phyloP scores from a whole-genome alignment of 2,329 filamentous ascomycete species.

The Diaporthe ampelina region DNA sequence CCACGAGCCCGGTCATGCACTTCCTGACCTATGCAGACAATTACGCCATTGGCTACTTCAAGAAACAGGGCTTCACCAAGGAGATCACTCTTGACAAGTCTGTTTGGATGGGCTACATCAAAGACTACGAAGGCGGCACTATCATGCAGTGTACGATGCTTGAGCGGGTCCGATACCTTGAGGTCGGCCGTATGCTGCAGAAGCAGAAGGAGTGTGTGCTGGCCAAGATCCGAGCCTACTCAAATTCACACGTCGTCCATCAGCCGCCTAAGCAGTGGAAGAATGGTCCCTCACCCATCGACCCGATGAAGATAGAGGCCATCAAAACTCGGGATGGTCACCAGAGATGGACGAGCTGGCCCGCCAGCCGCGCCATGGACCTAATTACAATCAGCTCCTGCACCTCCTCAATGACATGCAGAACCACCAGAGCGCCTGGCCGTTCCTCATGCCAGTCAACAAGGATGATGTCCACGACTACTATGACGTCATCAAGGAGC shows the following conservation, averaged over 20 bases:
- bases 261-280: constrained; percentile 88
- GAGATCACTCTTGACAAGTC: constrained; percentile 93
- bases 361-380: constrained; percentile 93
- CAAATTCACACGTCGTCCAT: constrained; percentile 89
- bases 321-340: constrained; percentile 96
- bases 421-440: constrained; percentile 94
- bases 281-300: constrained; percentile 78
- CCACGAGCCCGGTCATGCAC: constrained; percentile 96
- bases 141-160: constrained; percentile 99
- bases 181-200: constrained; percentile 91
- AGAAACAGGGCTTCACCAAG: constrained; percentile 99
- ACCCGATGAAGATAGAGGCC: constrained; percentile 87
- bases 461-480: constrained; percentile 98
- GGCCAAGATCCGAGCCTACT: constrained; percentile 94
- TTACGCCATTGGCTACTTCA: constrained; percentile 98
- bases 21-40: constrained; percentile 99
- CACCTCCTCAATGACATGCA: constrained; percentile 95
- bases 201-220: constrained; percentile 98
- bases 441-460: constrained; percentile 93
- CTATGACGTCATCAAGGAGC: constrained; percentile 97
- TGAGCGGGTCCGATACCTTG: constrained; percentile 92
- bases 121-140: constrained; percentile 98
- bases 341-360: constrained; percentile 98
- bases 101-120: constrained; percentile 99
- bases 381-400: constrained; percentile 94